phyloP scores from a whole-genome alignment of 768 basidiomycete genomes.

The Leccinum longicurvipes region DNA sequence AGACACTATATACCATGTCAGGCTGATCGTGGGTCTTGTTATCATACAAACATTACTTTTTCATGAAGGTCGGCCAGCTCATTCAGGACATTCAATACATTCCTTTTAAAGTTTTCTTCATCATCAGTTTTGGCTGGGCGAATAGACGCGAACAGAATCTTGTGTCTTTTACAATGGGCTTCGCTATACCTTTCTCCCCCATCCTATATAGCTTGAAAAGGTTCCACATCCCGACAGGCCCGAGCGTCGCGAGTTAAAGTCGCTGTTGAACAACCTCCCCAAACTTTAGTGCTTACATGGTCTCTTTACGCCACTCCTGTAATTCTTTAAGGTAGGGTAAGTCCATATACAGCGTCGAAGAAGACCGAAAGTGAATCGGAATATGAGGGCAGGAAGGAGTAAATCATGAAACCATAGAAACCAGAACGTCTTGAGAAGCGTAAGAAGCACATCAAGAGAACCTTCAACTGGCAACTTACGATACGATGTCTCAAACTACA shows the following conservation, averaged over 20 bases:
- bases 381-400: constrained; percentile 49
- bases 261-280: constrained; percentile 46
- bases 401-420: constrained; percentile 58
- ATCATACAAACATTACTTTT: constrained; percentile 44
- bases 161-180: constrained; percentile 17
- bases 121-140: constrained; percentile 11
- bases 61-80: constrained; percentile 59
- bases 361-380: constrained; percentile 47
- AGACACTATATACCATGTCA: constrained; percentile 41
- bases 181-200: constrained; percentile 34
- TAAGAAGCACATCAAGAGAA: constrained; percentile 1
- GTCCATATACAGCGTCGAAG: constrained; percentile 47
- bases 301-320: constrained; percentile 46
- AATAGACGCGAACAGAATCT: neutral
- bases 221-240: constrained; percentile 51
- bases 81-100: constrained; percentile 39
- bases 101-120: constrained; percentile 42
- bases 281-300: constrained; percentile 49
- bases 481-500: constrained; percentile 48
- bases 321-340: constrained; percentile 57
- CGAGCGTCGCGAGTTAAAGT: constrained; percentile 46
- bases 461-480: constrained; percentile 36
- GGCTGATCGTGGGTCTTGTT: neutral
- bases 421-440: constrained; percentile 52
- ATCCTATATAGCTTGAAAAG: constrained; percentile 44